phyloP scores from a whole-genome alignment of 805 yeast species.

The Torulaspora delbrueckii region DNA sequence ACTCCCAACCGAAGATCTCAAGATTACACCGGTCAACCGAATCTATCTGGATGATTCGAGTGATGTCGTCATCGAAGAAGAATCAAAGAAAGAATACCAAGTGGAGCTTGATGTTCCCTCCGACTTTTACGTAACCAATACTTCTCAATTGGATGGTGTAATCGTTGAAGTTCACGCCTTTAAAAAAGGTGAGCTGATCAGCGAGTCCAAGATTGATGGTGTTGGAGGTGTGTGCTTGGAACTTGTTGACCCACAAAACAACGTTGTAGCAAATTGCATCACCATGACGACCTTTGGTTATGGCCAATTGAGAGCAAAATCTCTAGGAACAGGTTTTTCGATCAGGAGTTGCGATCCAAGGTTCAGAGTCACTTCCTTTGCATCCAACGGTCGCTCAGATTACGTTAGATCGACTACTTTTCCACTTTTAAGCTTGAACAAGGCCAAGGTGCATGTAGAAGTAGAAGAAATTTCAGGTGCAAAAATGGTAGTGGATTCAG shows the following conservation, averaged over 20 bases:
- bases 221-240: slow-evolving; percentile 50
- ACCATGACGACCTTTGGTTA: slow-evolving; percentile 83
- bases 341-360: slow-evolving; percentile 22
- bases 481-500: not conserved
- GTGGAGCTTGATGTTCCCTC: slow-evolving; percentile 25
- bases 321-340: slow-evolving; percentile 9
- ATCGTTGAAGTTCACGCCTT: slow-evolving; percentile 68
- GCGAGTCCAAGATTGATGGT: slow-evolving; percentile 28
- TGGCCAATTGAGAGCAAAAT: slow-evolving; percentile 49
- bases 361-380: slow-evolving; percentile 22
- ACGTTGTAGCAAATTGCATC: slow-evolving; percentile 47
- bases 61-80: slow-evolving; percentile 35
- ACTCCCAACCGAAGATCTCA: slow-evolving; percentile 48
- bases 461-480: slow-evolving; percentile 2
- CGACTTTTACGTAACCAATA: slow-evolving; percentile 22
- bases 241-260: slow-evolving; percentile 32
- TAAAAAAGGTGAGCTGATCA: slow-evolving; percentile 34
- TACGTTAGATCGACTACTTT: slow-evolving; percentile 16
- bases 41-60: slow-evolving; percentile 44
- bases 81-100: slow-evolving; percentile 24
- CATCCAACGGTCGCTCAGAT: slow-evolving; percentile 26
- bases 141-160: slow-evolving; percentile 49
- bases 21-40: slow-evolving; percentile 48
- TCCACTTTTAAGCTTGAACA: slow-evolving; percentile 15
- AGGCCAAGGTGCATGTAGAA: slow-evolving; percentile 23